Evolutionary conservation across 371 early-diverging fungal species (phyloP).

Genomic region (Mortierella sp.): DNA sequence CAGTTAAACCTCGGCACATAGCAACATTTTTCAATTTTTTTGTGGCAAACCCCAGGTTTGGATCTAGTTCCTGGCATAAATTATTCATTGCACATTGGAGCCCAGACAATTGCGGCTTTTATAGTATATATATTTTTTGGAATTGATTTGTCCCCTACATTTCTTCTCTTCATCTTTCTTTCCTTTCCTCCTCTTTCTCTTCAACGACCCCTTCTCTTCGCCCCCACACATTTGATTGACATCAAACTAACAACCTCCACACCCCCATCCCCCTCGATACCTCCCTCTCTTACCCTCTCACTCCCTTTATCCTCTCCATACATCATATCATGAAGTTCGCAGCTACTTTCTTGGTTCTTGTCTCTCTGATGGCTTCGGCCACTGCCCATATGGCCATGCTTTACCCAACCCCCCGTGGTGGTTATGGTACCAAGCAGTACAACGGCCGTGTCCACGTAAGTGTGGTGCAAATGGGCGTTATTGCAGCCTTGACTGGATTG

Average conservation of each 20-base stretch:
- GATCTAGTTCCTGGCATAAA: no score
- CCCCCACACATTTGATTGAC: constrained; percentile 20
- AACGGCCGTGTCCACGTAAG: constrained; percentile 34
- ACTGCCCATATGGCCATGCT: constrained; percentile 55
- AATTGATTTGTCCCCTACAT: neutral
- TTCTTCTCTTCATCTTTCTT: neutral
- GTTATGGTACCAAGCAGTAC: constrained; percentile 36
- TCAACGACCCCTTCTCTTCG: neutral
- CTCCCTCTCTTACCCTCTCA: neutral
- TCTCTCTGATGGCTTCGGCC: constrained; percentile 29
- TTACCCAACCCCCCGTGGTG: constrained; percentile 56
- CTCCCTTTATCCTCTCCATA: neutral
- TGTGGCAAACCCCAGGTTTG: no score
- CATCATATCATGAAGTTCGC: constrained; percentile 38
- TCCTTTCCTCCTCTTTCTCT: neutral
- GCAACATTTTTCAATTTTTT: no score
- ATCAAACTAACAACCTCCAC: constrained; percentile 5
- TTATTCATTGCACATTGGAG: no score
- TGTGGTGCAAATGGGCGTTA: neutral
- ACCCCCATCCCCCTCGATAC: neutral
- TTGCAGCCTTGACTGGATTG: neutral
- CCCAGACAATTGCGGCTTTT: no score
- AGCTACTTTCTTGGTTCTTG: constrained; percentile 23
- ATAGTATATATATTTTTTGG: neutral
- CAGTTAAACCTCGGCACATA: no score